These are phyloP conservation scores for Tetrapyrgos nigripes DNA, from an alignment of 1,284 basidiomycete genomes.

Conservation along the genomic window DNA sequence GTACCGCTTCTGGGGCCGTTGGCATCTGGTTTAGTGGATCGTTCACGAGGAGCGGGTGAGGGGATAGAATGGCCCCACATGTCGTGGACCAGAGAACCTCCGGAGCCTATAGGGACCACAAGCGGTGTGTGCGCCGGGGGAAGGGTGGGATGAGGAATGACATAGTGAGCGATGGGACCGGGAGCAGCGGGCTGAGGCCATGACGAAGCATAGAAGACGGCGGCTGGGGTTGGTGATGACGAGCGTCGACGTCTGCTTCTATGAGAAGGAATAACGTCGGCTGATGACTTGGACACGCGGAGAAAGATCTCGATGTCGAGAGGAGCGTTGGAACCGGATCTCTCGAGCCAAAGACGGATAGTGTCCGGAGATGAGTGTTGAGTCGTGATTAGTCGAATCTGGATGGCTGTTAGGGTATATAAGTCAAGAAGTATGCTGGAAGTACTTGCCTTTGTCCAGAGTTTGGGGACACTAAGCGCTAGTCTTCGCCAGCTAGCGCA, in stretches of 20 bases:
- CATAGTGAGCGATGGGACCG: constrained; percentile 37
- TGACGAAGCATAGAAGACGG: constrained; percentile 27
- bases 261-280: constrained; percentile 29
- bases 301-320: constrained; percentile 81
- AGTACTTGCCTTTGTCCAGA: constrained; percentile 75
- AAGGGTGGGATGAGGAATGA: constrained; percentile 43
- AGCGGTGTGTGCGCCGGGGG: constrained; percentile 30
- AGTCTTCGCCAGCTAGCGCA: constrained; percentile 67
- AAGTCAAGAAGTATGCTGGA: constrained; percentile 13
- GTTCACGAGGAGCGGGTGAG: constrained; percentile 40
- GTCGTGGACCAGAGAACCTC: constrained; percentile 8
- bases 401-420: not conserved
- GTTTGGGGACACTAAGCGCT: constrained; percentile 63
- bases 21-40: constrained; percentile 17
- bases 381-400: constrained; percentile 77
- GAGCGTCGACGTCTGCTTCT: constrained; percentile 31
- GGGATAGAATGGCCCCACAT: constrained; percentile 33
- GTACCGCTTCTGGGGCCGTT: constrained; percentile 44
- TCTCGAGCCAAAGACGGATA: constrained; percentile 79
- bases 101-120: constrained; percentile 38
- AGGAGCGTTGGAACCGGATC: constrained; percentile 68
- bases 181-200: constrained; percentile 25
- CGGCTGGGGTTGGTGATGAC: constrained; percentile 12
- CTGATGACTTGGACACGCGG: constrained; percentile 47
- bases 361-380: constrained; percentile 76